phyloP scores from a whole-genome alignment of 257 asterid genomes.

The Salvia hispanica region DNA sequence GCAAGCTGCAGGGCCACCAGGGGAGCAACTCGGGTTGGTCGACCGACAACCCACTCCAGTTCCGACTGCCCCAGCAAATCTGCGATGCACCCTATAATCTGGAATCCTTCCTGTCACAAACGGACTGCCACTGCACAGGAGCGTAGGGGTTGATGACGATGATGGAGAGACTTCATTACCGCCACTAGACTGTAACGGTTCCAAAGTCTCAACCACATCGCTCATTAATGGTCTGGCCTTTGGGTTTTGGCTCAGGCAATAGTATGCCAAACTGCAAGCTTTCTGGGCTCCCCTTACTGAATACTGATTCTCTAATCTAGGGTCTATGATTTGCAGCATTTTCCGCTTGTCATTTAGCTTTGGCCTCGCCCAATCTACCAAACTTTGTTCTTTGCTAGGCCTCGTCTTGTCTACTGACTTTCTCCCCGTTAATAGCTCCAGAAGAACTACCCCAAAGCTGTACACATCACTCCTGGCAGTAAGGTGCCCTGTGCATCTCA shows the following conservation, averaged over 20 bases:
- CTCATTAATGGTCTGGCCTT: constrained; percentile 98
- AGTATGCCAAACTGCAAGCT: constrained; percentile 98
- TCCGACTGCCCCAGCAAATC: constrained; percentile 57
- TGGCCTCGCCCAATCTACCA: constrained; percentile 99
- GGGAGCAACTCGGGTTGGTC: constrained; percentile 69
- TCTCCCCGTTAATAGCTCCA: constrained; percentile 95
- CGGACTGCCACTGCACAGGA: constrained; percentile 58
- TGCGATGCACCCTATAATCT: constrained; percentile 63
- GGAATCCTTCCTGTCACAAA: constrained; percentile 60
- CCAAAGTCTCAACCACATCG: constrained; percentile 95
- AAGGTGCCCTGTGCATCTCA: constrained; percentile 79
- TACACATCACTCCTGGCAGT: constrained; percentile 98
- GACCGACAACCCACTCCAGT: constrained; percentile 69
- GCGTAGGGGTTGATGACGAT: constrained; percentile 49
- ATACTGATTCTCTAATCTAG: constrained; percentile 86
- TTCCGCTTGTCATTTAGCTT: constrained; percentile 90
- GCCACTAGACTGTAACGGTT: constrained; percentile 76
- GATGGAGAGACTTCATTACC: constrained; percentile 56
- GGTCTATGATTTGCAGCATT: constrained; percentile 95
- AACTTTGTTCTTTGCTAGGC: constrained; percentile 96
- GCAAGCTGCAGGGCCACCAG: constrained; percentile 73
- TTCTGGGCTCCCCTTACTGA: constrained; percentile 95
- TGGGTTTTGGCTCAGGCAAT: constrained; percentile 98
- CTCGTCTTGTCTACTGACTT: constrained; percentile 97
- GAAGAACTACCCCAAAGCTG: constrained; percentile 97